Evolutionary conservation across 345 rosid genomes (phyloP), one percentile per base, ranked within the genome.

Genomic region (Raphanus sativus): DNA sequence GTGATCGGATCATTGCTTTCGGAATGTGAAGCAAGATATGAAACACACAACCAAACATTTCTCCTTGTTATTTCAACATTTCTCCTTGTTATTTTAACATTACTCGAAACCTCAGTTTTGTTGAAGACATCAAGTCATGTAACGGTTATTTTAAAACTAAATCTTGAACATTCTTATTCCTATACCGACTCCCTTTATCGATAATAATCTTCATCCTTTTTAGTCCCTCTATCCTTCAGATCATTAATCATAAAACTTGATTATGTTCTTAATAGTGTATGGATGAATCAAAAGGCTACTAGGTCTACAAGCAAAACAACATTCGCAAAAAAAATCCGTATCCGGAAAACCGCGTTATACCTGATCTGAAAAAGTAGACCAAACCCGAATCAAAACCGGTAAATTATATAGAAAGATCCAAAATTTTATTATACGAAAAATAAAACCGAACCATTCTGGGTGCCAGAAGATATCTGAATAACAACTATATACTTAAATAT

Each of bases 161-260:
- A 52, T 59, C 55, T 34, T 28, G 59, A 62, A 54, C 66, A 69
- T 69, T 54, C 50, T 73, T 67, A 67, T 78, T 73, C 29, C 38
- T 17, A 48, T 68, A 73, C 32, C 66, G 1, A 52, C 66, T 73
- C 38, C 29, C 70, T 26, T 36, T 28, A 38, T 61, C 63, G 50
- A 52, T 68, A 65, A 2, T 62, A 67, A 16, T 72, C 77, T 21
- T 62, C 77, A 13, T 62, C 52, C 25, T 45, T 38, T 63, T 25
- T 3, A 13, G 3, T 59, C 50, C 40, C 28, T 61, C 1, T 7
- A n/a, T 59, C 50, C 40, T 48, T 60, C 0, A 10, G 29, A 54
- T 70, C 61, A 42, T 60, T 11, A 29, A 42, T 45, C 62, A 52
- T 63, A 59, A 65, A 77, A 24, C 28, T 28, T 59, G 66, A 33